Evolutionary conservation across 2,329 filamentous ascomycete species (phyloP), one percentile per base, ranked within the genome.

Genomic region (Penicillium expansum): DNA sequence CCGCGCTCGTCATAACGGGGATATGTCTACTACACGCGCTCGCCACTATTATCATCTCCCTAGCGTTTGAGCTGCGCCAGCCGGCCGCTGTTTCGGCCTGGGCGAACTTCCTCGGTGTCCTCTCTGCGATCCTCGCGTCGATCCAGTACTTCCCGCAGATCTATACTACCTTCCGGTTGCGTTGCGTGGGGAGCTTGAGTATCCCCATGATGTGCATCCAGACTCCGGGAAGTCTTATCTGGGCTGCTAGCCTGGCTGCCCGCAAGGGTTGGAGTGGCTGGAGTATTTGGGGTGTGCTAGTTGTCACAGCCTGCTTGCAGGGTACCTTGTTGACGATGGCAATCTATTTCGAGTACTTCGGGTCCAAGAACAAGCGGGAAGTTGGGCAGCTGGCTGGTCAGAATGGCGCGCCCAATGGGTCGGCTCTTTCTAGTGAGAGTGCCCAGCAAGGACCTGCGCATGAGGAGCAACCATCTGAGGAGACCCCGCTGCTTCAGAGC

Each of bases 131-230:
- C 1, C 84, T 99, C 5, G 90, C 94, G 0, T 88, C 85, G 0
- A 83, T 97, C 22, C 94, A 99, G 76, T 99, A 97, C 74, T 79
- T 99, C 16, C 94, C 94, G 0, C 94, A 99, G 76, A 96, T 99
- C 62, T 92, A 87, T 77, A 97, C 90, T 51, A 99, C 94, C 0
- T 95, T 90, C 76, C 83, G 81, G 51, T 79, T 97, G 56, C 89
- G 93, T 71, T 88, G 92, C 67, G 89, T 96, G 2, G 92, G 92
- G 53, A 96, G 92, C 72, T 78, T 99, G 66, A 96, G 91, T 69
- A 94, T 99, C 55, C 88, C 91, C 5, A 97, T 97, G 89, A 97
- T 99, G 92, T 89, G 90, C 71, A 96, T 99, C 33, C 94, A 99
- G 74, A 97, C 93, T 0, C 94, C 94, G 0, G 94, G 94, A 0